These are phyloP conservation scores for Apiospora saccharicola DNA, from an alignment of 2,329 filamentous ascomycete species.

Conservation along the genomic window DNA sequence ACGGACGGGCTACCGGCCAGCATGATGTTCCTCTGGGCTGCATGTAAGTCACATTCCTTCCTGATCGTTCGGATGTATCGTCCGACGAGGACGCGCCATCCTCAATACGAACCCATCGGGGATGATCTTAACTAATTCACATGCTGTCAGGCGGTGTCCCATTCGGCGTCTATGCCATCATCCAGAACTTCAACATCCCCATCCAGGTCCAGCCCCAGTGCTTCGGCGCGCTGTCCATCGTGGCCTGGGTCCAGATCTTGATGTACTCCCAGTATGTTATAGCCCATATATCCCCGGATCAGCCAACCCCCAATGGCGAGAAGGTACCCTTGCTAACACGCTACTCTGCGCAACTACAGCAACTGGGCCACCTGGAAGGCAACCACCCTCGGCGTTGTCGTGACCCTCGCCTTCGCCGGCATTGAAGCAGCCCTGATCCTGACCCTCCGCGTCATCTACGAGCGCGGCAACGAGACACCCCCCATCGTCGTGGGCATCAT, in stretches of 20 bases:
- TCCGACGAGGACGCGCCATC: too few relatives aligned
- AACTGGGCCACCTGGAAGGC: conserved; percentile 58
- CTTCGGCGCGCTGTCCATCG: conserved; percentile 49
- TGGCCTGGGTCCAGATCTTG: conserved; percentile 49
- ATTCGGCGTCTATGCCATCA: conserved; percentile 49
- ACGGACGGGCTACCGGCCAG: conserved; percentile 66
- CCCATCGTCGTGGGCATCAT: conserved; percentile 64
- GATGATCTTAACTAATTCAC: too few relatives aligned
- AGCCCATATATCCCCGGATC: background rate
- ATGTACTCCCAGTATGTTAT: conserved; percentile 42
- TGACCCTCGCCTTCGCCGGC: conserved; percentile 56
- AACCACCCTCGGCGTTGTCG: conserved; percentile 46
- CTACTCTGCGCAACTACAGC: conserved; percentile 35
- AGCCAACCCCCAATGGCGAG: background rate
- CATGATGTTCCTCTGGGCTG: conserved; percentile 72
- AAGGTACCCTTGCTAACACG: background rate
- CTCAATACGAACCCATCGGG: too few relatives aligned
- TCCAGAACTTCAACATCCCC: conserved; percentile 52
- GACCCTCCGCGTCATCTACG: conserved; percentile 62
- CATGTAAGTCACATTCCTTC: conserved; percentile 46
- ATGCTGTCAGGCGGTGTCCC: conserved; percentile 42
- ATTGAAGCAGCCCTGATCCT: conserved; percentile 64
- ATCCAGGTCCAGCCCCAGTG: conserved; percentile 52
- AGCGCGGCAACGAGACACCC: conserved; percentile 59
- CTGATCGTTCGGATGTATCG: too few relatives aligned